These are phyloP conservation scores for Ophiostoma piceae DNA, from an alignment of 2,329 filamentous ascomycete species.

Conservation along the genomic window DNA sequence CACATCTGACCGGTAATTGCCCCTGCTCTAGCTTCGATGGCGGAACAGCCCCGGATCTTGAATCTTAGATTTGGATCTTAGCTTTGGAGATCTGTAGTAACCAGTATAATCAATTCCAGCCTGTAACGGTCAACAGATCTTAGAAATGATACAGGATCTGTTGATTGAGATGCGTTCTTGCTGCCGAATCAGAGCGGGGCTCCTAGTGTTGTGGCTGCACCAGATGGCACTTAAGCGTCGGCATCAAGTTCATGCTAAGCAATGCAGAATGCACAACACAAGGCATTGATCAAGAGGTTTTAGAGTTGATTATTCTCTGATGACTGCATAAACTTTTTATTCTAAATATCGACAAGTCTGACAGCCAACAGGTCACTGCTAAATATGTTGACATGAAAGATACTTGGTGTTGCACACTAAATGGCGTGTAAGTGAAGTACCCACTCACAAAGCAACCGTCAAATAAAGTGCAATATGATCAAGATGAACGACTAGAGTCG, in stretches of 20 bases:
- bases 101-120: background rate
- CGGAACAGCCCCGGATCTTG: background rate
- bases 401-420: background rate
- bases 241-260: background rate
- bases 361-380: background rate
- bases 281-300: no score
- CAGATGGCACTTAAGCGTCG: background rate
- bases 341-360: no score
- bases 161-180: background rate
- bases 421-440: slow-evolving; percentile 8
- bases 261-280: background rate
- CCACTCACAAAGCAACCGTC: background rate
- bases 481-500: background rate
- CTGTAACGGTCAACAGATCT: background rate
- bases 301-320: no score
- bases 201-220: background rate
- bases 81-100: background rate
- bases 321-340: no score
- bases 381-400: background rate
- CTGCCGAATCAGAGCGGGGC: background rate
- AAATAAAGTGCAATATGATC: background rate
- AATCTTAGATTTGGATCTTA: no score
- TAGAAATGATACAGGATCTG: background rate
- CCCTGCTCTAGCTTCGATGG: background rate
- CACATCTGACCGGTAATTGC: background rate